These are phyloP conservation scores for Pyricularia sp. DNA, from an alignment of 2,329 filamentous ascomycete species.

Conservation along the genomic window DNA sequence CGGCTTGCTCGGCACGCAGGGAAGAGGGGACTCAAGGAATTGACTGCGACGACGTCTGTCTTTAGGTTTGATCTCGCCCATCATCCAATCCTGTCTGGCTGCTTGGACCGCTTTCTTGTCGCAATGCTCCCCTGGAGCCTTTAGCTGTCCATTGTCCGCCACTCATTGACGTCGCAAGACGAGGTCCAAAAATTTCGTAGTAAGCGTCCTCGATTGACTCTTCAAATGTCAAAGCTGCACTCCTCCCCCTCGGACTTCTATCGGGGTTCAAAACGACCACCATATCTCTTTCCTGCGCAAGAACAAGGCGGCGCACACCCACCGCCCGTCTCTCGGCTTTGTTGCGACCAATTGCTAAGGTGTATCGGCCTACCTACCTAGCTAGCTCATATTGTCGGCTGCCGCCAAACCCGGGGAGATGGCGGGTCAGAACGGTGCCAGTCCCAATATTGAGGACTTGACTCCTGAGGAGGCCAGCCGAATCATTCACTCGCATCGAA, in stretches of 20 bases:
- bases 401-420: conserved; percentile 19
- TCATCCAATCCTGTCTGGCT: not conserved
- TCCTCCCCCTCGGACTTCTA: conserved; percentile 12
- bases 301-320: not conserved
- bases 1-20: not conserved
- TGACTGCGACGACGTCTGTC: not conserved
- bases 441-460: conserved; percentile 44
- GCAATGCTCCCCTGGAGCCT: not conserved
- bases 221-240: not conserved
- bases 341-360: not conserved
- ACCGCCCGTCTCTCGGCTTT: not conserved
- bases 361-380: not conserved
- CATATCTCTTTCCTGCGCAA: not conserved
- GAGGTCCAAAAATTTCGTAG: not conserved
- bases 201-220: not conserved
- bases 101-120: not conserved
- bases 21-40: not conserved
- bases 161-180: not conserved
- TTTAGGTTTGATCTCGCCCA: not conserved
- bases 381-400: not conserved
- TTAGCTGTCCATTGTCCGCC: not conserved
- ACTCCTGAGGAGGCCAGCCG: conserved; percentile 57
- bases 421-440: conserved; percentile 30
- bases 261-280: conserved; percentile 10
- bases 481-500: conserved; percentile 61